Percentiles rank a stretch among this genome's conserved stretches.
These are phyloP conservation scores for Sporisorium iseilematis-ciliati DNA, from an alignment of 1,284 basidiomycete species.

Conservation along the genomic window DNA sequence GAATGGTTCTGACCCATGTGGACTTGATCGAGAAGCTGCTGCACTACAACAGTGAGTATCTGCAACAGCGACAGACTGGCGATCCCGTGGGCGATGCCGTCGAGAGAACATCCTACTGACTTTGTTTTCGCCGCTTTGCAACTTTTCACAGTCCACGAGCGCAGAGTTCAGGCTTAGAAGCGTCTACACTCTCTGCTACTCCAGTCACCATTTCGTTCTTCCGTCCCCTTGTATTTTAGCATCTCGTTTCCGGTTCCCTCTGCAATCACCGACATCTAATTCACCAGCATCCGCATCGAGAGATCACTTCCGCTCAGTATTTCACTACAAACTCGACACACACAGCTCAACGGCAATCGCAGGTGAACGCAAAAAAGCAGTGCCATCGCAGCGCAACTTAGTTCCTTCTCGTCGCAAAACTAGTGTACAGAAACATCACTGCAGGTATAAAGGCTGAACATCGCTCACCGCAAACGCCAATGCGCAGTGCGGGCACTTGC, in stretches of 20 bases:
- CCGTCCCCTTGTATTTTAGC: slow-evolving; percentile 40
- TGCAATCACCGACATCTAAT: slow-evolving; percentile 5
- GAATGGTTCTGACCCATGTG: slow-evolving; percentile 98
- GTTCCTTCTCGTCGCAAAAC: not conserved
- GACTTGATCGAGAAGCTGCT: slow-evolving; percentile 95
- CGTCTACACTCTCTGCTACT: not conserved
- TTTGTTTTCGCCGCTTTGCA: not conserved
- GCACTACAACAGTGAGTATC: slow-evolving; percentile 91
- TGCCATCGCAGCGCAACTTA: not conserved
- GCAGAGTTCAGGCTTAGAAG: slow-evolving; percentile 35
- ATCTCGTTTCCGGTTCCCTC: slow-evolving; percentile 5
- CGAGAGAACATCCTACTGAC: not conserved
- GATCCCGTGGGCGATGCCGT: too few species aligned
- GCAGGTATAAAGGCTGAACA: slow-evolving; percentile 82
- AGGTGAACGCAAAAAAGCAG: not conserved
- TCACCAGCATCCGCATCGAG: not conserved
- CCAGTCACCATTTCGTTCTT: not conserved
- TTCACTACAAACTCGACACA: not conserved
- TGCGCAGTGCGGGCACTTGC: slow-evolving; percentile 94
- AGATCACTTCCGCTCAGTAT: not conserved
- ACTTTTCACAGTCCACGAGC: slow-evolving; percentile 35
- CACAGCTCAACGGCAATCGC: not conserved
- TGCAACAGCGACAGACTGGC: too few species aligned
- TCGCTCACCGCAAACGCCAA: slow-evolving; percentile 87
- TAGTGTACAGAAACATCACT: slow-evolving; percentile 32